Conservation (phyloP, 129 eudicot genomes). For the Artemisia tridentata region DNA sequence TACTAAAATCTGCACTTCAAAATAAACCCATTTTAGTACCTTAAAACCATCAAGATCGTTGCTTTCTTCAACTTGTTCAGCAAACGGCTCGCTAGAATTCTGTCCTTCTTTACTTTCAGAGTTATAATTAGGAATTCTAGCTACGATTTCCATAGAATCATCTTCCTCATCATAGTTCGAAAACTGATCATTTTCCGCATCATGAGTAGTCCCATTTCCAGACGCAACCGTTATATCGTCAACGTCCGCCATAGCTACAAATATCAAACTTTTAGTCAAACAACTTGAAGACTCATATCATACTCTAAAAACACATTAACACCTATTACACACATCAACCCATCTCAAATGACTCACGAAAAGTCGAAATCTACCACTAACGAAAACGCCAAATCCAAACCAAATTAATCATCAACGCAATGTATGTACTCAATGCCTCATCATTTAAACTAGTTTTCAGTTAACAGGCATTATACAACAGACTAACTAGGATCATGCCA, state of each 20-base stretch:
- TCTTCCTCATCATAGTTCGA: constrained; percentile 34
- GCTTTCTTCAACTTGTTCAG: constrained; percentile 35
- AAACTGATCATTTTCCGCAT: constrained; percentile 40
- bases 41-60: constrained; percentile 37
- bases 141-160: constrained; percentile 33
- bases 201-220: constrained; percentile 45
- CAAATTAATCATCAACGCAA: constrained; percentile 3
- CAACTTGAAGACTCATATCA: too few species aligned
- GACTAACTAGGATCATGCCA: too few species aligned
- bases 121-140: constrained; percentile 38
- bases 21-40: constrained; percentile 38
- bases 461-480: constrained; percentile 14
- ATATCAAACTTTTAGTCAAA: background rate
- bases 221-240: constrained; percentile 36
- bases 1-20: too few species aligned
- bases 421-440: constrained; percentile 16
- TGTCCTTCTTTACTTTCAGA: constrained; percentile 34
- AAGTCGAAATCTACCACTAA: too few species aligned
- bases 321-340: background rate
- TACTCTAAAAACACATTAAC: background rate
- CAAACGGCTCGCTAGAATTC: constrained; percentile 28
- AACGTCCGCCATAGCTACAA: constrained; percentile 59
- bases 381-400: too few species aligned
- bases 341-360: background rate
- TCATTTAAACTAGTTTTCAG: background rate